Base-by-base conservation (phyloP, 306 rosid genomes). In the Elaeagnus macrophylla region DNA sequence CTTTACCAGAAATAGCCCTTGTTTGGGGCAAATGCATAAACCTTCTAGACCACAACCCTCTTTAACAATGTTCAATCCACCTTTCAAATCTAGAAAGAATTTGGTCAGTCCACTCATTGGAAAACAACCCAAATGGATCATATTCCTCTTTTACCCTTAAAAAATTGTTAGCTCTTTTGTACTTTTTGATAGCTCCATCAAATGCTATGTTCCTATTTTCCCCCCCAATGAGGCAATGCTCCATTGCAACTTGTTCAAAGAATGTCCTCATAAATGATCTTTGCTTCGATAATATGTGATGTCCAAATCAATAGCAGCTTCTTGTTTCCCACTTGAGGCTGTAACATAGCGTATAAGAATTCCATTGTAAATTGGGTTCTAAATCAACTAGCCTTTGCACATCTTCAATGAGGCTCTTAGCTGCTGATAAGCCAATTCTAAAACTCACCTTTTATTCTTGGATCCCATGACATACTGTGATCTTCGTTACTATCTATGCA, bases 11-110 rank as follows among this genome's bases (percentile, higher is more conserved):
- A 77, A 51, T 81, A 84, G 1, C 80, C 85, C 49, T 69, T 84
- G 45, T 51, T 74, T 1, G 96, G 96, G 58, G 85, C 84, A 88
- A 37, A 82, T 52, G 37, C 96, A 88, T 47, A 84, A 67, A 6
- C 96, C 96, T 70, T 88, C 96, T 18, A 84, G 60, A 1, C 88
- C 94, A 60, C 96, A 84, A 7, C 90, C 94, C 46, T 81, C 81
- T 42, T 77, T 88, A 0, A 72, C 2, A 25, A 75, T 45, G 7
- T 43, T 63, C n/a, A 84, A 53, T 0, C 64, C 69, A 18, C 39
- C 76, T 43, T 78, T 70, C 19, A 84, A 5, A 17, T 94, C 90
- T 57, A 88, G 77, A 7, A 84, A 88, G 77, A 7, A 84, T 48
- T 66, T 79, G 82, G 9, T 88, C 85, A 0, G 71, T 88, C 96